Percentiles rank a stretch among this genome's conserved stretches.
Evolutionary conservation across 371 early-diverging fungal genomes (phyloP).

Genomic region (Mucor mucedo): DNA sequence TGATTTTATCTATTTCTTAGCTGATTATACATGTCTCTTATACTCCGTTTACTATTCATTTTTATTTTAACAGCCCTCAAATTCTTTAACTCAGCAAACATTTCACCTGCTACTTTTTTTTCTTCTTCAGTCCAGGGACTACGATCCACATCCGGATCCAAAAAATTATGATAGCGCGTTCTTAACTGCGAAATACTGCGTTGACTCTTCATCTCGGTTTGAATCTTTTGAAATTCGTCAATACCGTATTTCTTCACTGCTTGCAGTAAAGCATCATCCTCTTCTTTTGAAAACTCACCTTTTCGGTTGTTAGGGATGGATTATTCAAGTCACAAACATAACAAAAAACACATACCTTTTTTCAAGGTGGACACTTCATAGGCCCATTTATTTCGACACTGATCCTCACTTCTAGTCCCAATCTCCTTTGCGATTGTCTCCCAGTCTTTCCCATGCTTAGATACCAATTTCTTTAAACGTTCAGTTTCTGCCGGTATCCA

Average conservation of each 20-base stretch:
- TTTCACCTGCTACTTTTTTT: constrained; percentile 7
- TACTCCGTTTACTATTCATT: constrained; percentile 24
- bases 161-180: constrained; percentile 32
- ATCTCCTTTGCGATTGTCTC: constrained; percentile 11
- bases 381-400: constrained; percentile 31
- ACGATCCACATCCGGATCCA: constrained; percentile 41
- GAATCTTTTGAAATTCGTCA: constrained; percentile 21
- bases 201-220: constrained; percentile 21
- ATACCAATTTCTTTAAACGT: constrained; percentile 3
- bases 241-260: constrained; percentile 21
- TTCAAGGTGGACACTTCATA: constrained; percentile 20
- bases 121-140: constrained; percentile 48
- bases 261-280: constrained; percentile 20
- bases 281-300: constrained; percentile 27
- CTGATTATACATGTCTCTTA: constrained; percentile 21
- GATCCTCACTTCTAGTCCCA: constrained; percentile 19
- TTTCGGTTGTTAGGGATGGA: background rate
- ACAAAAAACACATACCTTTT: constrained; percentile 17
- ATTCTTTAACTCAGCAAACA: constrained; percentile 13
- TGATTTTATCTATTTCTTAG: constrained; percentile 8
- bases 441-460: constrained; percentile 19
- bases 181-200: constrained; percentile 19
- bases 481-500: constrained; percentile 23
- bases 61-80: constrained; percentile 11
- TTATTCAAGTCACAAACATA: background rate